These are phyloP conservation scores for Neonectria coccinea DNA, from an alignment of 2,329 filamentous ascomycete genomes.

Conservation along the genomic window DNA sequence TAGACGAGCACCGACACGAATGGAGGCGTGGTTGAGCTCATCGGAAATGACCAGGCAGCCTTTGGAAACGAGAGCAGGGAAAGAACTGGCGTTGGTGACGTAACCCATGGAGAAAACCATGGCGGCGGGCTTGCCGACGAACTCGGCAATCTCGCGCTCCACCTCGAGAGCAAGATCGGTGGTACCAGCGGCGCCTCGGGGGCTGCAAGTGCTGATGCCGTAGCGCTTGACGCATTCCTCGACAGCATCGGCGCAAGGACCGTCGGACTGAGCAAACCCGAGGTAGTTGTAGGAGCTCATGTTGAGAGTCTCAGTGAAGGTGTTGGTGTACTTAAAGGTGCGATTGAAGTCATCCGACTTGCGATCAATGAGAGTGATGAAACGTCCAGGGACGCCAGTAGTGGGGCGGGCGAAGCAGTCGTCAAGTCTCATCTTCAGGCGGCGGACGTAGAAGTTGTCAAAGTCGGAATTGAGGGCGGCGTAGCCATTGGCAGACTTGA, in stretches of 20 bases:
- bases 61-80: slow-evolving; percentile 92
- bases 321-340: slow-evolving; percentile 89
- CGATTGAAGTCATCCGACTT: slow-evolving; percentile 92
- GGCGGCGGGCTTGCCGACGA: slow-evolving; percentile 92
- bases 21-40: slow-evolving; percentile 97
- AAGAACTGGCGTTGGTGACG: slow-evolving; percentile 92
- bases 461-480: slow-evolving; percentile 98
- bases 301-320: slow-evolving; percentile 93
- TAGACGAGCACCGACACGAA: slow-evolving; percentile 92
- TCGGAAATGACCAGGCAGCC: slow-evolving; percentile 96
- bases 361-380: slow-evolving; percentile 92
- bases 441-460: slow-evolving; percentile 96
- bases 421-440: slow-evolving; percentile 93
- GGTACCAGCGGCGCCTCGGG: slow-evolving; percentile 86
- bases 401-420: slow-evolving; percentile 95
- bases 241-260: slow-evolving; percentile 92
- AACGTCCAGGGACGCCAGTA: slow-evolving; percentile 93
- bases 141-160: slow-evolving; percentile 87
- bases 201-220: slow-evolving; percentile 84
- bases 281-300: slow-evolving; percentile 99
- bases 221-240: slow-evolving; percentile 89
- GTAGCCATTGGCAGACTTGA: slow-evolving; percentile 88
- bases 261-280: slow-evolving; percentile 96
- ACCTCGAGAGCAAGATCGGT: slow-evolving; percentile 90
- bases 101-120: slow-evolving; percentile 99